A percentile compares a stretch with the other conserved stretches of the same genome.
Evolutionary conservation across 2,329 filamentous ascomycete genomes (phyloP).

Genomic region (Hymenoscyphus occultus): DNA sequence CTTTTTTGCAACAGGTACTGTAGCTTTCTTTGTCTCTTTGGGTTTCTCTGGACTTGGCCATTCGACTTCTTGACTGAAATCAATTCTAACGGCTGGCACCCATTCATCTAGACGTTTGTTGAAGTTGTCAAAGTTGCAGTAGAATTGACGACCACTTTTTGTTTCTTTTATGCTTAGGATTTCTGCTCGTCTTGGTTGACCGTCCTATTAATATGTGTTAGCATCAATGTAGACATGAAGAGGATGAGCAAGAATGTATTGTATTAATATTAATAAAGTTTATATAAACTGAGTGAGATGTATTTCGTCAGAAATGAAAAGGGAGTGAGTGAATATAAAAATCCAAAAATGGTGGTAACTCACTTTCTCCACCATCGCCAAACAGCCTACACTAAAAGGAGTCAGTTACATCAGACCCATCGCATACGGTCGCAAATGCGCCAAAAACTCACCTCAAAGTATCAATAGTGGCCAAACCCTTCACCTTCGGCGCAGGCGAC

Average conservation of each 20-base stretch:
- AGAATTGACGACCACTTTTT: constrained; percentile 66
- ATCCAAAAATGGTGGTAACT: constrained; percentile 16
- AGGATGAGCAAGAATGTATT: constrained; percentile 11
- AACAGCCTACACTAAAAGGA: constrained; percentile 34
- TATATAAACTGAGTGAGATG: background rate
- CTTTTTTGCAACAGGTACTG: constrained; percentile 44
- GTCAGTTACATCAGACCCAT: constrained; percentile 16
- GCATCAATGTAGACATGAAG: constrained; percentile 6
- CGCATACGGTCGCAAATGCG: constrained; percentile 1
- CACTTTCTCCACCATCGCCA: constrained; percentile 38
- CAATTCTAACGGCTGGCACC: constrained; percentile 78
- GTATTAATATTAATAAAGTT: background rate
- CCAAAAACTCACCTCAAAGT: constrained; percentile 65
- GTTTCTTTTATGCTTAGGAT: constrained; percentile 92
- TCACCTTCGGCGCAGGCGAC: constrained; percentile 60
- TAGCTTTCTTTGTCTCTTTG: constrained; percentile 73
- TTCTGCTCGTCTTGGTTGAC: constrained; percentile 85
- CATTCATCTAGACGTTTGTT: constrained; percentile 60
- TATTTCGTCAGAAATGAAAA: constrained; percentile 13
- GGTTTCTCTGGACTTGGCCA: constrained; percentile 83
- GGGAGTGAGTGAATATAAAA: background rate
- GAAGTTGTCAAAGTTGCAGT: constrained; percentile 36
- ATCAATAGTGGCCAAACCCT: constrained; percentile 78
- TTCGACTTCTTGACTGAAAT: constrained; percentile 87
- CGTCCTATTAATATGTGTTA: constrained; percentile 54